Percentiles rank a stretch among this genome's conserved stretches.
phyloP scores from a whole-genome alignment of 345 rosid genomes.

The Orychophragmus violaceus region DNA sequence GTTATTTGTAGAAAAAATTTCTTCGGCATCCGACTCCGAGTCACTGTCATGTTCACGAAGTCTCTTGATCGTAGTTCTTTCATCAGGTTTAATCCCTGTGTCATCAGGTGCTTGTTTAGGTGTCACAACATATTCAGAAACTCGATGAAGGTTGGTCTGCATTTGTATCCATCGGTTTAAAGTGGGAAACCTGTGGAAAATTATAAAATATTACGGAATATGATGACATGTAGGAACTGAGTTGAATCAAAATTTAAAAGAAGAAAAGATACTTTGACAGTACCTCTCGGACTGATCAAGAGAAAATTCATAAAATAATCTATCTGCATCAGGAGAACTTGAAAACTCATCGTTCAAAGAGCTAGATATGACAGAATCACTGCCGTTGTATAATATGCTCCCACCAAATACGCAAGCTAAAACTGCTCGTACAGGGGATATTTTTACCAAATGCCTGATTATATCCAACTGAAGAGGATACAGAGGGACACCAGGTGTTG shows the following conservation, averaged over 20 bases:
- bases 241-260: slow-evolving; percentile 6
- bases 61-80: slow-evolving; percentile 67
- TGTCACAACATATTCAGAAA: slow-evolving; percentile 81
- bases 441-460: slow-evolving; percentile 83
- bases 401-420: slow-evolving; percentile 97
- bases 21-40: slow-evolving; percentile 72
- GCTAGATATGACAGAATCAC: slow-evolving; percentile 62
- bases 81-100: slow-evolving; percentile 44
- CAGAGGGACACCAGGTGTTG: slow-evolving; percentile 69
- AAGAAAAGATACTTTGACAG: slow-evolving; percentile 5
- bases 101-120: slow-evolving; percentile 49
- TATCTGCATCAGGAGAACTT: slow-evolving; percentile 66
- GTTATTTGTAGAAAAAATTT: slow-evolving; percentile 36
- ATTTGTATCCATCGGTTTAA: slow-evolving; percentile 97
- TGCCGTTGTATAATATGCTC: slow-evolving; percentile 69
- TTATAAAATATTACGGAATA: slow-evolving; percentile 4
- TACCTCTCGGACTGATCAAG: slow-evolving; percentile 99
- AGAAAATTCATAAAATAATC: slow-evolving; percentile 86
- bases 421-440: slow-evolving; percentile 90
- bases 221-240: slow-evolving; percentile 13
- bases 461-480: slow-evolving; percentile 93
- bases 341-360: slow-evolving; percentile 54
- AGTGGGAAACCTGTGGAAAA: slow-evolving; percentile 67
- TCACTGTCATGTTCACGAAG: slow-evolving; percentile 69
- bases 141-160: slow-evolving; percentile 95